Evolutionary conservation across 2,329 filamentous ascomycete genomes (phyloP).

Genomic region (Trichoderma guizhouense): DNA sequence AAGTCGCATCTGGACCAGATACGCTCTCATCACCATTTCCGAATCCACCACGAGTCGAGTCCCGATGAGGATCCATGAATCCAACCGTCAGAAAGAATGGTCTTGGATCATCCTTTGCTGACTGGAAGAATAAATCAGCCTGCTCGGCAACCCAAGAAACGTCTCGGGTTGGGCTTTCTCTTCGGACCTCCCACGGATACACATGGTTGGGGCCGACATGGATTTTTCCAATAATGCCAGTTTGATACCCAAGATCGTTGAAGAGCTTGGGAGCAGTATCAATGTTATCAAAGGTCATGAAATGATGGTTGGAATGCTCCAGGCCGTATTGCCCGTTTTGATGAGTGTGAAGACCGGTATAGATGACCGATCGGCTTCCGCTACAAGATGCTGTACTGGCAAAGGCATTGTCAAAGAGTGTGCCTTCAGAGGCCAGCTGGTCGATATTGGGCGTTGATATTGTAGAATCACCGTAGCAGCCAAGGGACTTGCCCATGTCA

Average conservation of each 20-base stretch:
- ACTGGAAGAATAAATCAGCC: not conserved
- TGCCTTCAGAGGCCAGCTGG: not conserved
- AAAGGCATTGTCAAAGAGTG: not conserved
- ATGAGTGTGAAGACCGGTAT: conserved; percentile 6
- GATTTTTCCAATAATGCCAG: conserved; percentile 4
- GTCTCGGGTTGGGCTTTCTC: conserved; percentile 4
- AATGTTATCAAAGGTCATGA: conserved; percentile 5
- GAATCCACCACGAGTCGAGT: conserved; percentile 2
- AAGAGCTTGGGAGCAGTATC: conserved; percentile 8
- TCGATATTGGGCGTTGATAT: conserved; percentile 10
- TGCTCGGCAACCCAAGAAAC: conserved; percentile 1
- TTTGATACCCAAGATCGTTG: not conserved
- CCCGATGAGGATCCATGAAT: conserved; percentile 11
- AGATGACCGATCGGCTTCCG: not conserved
- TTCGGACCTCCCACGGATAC: conserved; percentile 4
- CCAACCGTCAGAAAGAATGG: conserved; percentile 6
- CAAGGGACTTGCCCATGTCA: conserved; percentile 9
- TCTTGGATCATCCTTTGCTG: not conserved
- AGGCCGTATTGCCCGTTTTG: conserved; percentile 8
- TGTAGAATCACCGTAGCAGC: not conserved
- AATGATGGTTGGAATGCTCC: conserved; percentile 6
- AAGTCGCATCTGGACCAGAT: not conserved
- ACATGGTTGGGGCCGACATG: conserved; percentile 2
- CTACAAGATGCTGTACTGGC: conserved; percentile 9
- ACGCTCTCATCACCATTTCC: conserved; percentile 3